Conservation (phyloP, 441 rosid species). For the Mallotus repandus region DNA sequence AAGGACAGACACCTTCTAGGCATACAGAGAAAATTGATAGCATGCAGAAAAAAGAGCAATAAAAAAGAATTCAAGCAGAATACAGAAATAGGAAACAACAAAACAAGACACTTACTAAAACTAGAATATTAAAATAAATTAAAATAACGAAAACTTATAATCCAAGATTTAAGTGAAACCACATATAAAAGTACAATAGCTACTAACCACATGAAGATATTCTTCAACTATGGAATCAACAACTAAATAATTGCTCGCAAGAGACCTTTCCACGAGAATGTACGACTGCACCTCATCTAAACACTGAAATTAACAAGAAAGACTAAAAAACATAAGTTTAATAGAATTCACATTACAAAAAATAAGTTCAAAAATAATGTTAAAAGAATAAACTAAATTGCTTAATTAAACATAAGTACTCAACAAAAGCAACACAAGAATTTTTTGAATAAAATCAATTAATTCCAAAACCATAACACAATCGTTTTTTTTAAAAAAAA, state of each 20-base stretch:
- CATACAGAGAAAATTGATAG: not conserved
- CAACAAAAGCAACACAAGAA: too few species aligned
- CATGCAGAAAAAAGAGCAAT: not conserved
- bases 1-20: not conserved
- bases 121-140: not conserved
- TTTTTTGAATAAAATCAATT: too few species aligned
- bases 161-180: not conserved
- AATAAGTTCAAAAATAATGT: not conserved
- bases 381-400: not conserved
- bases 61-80: too few species aligned
- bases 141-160: not conserved
- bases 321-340: not conserved
- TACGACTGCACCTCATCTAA: slow-evolving; percentile 96
- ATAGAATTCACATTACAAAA: not conserved
- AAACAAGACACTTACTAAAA: not conserved
- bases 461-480: not conserved
- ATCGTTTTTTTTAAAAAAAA: too few species aligned
- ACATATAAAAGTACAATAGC: slow-evolving; percentile 13
- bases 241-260: slow-evolving; percentile 37
- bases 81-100: not conserved
- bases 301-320: slow-evolving; percentile 45
- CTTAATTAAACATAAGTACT: too few species aligned
- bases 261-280: slow-evolving; percentile 72
- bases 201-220: slow-evolving; percentile 62
- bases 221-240: slow-evolving; percentile 50